A percentile compares a stretch with the other conserved stretches of the same genome.
Conservation (phyloP, 805 yeast genomes). For the Komagataella mondaviorum region DNA sequence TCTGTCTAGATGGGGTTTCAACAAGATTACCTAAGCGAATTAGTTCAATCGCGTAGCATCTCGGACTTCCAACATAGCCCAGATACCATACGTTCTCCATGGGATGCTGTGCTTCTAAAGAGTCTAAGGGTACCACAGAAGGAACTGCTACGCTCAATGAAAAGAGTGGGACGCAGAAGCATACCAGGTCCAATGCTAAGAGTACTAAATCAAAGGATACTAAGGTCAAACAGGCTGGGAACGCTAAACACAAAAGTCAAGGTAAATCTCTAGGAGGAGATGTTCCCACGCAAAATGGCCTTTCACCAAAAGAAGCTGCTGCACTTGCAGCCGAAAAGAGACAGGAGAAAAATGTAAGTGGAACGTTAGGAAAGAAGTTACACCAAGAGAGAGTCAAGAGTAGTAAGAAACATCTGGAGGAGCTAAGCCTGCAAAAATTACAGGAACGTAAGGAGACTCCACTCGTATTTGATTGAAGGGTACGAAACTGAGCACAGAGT, state of each 20-base stretch:
- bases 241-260: background rate
- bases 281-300: background rate
- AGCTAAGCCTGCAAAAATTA: background rate
- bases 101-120: background rate
- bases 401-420: background rate
- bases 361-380: background rate
- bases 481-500: no score
- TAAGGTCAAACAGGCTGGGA: background rate
- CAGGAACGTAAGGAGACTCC: background rate
- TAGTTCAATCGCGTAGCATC: background rate
- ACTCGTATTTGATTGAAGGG: background rate
- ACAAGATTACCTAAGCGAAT: background rate
- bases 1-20: background rate
- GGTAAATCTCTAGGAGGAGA: background rate
- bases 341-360: background rate
- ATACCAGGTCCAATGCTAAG: background rate
- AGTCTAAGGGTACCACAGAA: background rate
- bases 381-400: background rate
- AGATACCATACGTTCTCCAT: background rate
- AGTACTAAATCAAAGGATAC: background rate
- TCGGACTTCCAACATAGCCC: background rate
- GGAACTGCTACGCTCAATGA: background rate
- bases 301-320: background rate
- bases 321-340: background rate
- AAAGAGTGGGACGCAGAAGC: background rate